Evolutionary conservation across 805 yeast genomes (phyloP).

Genomic region (Metschnikowia cubensis): DNA sequence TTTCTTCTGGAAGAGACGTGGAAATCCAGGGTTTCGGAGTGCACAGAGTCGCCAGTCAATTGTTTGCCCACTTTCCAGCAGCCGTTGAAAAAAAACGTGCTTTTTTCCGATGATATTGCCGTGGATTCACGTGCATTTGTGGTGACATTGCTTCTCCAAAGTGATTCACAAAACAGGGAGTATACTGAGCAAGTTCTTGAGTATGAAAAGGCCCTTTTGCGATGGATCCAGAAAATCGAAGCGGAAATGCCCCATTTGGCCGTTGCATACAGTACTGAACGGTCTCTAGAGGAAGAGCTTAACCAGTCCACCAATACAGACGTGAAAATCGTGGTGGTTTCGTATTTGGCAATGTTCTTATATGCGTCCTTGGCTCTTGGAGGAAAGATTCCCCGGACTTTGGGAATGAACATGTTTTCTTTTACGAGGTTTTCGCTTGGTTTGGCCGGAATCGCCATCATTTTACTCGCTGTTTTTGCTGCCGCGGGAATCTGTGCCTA

Average conservation of each 20-base stretch:
- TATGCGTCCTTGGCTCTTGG: conserved; percentile 84
- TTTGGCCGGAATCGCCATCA: conserved; percentile 77
- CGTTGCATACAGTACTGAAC: conserved; percentile 75
- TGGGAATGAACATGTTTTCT: conserved; percentile 29
- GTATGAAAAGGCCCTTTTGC: conserved; percentile 74
- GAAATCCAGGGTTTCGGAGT: conserved; percentile 49
- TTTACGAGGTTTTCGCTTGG: conserved; percentile 73
- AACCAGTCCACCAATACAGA: conserved; percentile 81
- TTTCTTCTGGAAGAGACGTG: conserved; percentile 51
- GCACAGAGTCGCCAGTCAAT: conserved; percentile 79
- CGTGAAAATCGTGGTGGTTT: conserved; percentile 59
- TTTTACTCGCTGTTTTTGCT: conserved; percentile 72
- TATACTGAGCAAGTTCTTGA: conserved; percentile 38
- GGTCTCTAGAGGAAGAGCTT: conserved; percentile 79
- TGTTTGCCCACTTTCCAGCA: conserved; percentile 91
- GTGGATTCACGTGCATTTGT: conserved; percentile 68
- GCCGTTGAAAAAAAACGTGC: conserved; percentile 67
- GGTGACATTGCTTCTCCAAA: conserved; percentile 66
- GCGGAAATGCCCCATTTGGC: conserved; percentile 55
- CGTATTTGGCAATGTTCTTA: conserved; percentile 81
- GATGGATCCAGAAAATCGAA: conserved; percentile 43
- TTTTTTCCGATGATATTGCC: conserved; percentile 54
- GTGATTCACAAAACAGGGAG: conserved; percentile 39
- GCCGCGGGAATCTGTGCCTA: conserved; percentile 79
- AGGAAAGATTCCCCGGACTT: conserved; percentile 45